phyloP scores from a whole-genome alignment of 805 yeast species.

The Wickerhamiella kurtzmanii region DNA sequence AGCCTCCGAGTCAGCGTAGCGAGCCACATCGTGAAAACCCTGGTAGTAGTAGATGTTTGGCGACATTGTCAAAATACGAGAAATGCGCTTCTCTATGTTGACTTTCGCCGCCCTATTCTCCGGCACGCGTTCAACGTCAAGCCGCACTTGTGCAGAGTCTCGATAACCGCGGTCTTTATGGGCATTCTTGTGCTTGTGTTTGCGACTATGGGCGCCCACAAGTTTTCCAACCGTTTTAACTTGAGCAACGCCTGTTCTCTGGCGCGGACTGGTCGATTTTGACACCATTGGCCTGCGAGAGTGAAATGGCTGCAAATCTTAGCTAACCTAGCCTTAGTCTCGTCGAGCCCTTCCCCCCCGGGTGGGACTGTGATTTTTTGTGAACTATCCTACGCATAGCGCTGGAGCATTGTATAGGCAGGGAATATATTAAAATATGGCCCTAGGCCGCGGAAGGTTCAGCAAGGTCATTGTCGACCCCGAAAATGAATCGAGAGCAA shows the following conservation, averaged over 20 bases:
- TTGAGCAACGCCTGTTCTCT: neutral
- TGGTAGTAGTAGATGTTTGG: constrained; percentile 70
- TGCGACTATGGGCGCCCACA: neutral
- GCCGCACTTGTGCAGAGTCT: constrained; percentile 65
- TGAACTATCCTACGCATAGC: too few species aligned
- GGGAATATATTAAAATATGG: too few species aligned
- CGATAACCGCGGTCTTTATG: too few species aligned
- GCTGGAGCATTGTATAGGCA: too few species aligned
- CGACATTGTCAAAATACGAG: constrained; percentile 42
- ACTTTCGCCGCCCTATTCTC: constrained; percentile 22
- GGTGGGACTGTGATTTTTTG: too few species aligned
- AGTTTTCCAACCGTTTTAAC: neutral
- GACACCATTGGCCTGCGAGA: neutral
- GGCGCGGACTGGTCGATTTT: neutral
- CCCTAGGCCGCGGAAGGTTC: constrained; percentile 33
- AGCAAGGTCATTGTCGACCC: constrained; percentile 27
- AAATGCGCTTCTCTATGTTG: constrained; percentile 21
- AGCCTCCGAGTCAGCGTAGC: constrained; percentile 32
- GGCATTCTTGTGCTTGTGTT: neutral
- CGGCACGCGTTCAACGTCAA: constrained; percentile 69
- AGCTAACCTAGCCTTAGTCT: neutral
- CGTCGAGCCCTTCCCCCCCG: too few species aligned
- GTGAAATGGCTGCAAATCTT: neutral
- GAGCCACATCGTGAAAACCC: constrained; percentile 81
- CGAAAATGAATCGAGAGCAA: constrained; percentile 26